Base-by-base conservation (phyloP, 164 flowering plant species). In the Chimonanthus praecox region DNA sequence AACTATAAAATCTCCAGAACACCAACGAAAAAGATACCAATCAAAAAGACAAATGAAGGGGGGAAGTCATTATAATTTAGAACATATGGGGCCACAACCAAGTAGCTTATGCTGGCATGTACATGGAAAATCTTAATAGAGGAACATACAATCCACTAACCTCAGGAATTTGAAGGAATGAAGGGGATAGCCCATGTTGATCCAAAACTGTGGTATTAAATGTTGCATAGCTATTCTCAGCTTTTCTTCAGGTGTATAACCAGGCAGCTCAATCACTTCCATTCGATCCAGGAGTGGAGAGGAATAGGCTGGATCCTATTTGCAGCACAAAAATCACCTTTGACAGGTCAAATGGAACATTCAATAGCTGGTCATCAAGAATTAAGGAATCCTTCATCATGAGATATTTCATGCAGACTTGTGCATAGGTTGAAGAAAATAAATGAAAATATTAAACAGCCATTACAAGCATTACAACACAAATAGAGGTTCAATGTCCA, bases 221-320 rank as follows among this genome's bases (percentile, higher is more conserved):
- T 96, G 93, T 63, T 69, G 85, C 89, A 90, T 92, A 58, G 98
- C 97, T 74, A 96, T 94, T 78, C 74, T 90, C 47, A 92, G 90
- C 82, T 96, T 96, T 81, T 96, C 99, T 74, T 96, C 99, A 64
- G 87, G 95, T 70, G 99, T 92, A 83, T 96, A 96, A 50, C 99
- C 99, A 77, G 99, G 97, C 75, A 96, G 85, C 82, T 94, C 97
- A 80, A 96, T 94, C 74, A 96, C 95, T 82, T 96, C 99, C 99
- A 96, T 92, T 80, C 99, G 86, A 77, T 96, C 99, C 47, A 89
- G 76, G 68, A 96, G 93, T 64, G 99, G 81, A 15, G 99, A 76
- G 99, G 97, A 79, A 96, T 96, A 68, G 97, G 99, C 82, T 94
- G 95, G 60, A 82, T 77, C 73, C 87, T 91, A 78, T 96, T 96